These are phyloP conservation scores for Didymella arachidicola DNA, from an alignment of 2,329 filamentous ascomycete genomes.

Conservation along the genomic window DNA sequence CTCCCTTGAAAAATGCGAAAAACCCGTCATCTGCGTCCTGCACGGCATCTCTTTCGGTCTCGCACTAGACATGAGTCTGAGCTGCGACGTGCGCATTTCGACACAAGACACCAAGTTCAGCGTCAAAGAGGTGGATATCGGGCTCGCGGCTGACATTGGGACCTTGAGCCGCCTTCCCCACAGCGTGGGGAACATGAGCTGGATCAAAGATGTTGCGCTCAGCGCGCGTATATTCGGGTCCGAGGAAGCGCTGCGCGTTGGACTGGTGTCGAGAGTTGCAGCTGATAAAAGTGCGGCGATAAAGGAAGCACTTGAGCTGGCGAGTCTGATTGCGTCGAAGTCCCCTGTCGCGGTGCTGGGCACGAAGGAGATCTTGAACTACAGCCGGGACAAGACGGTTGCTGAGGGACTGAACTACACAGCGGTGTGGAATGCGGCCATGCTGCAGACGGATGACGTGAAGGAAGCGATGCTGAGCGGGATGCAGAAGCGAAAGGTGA, in stretches of 20 bases:
- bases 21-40: conserved; percentile 59
- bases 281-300: conserved; percentile 63
- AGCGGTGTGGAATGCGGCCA: conserved; percentile 83
- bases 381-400: conserved; percentile 78
- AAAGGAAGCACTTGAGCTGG: conserved; percentile 65
- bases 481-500: conserved; percentile 78
- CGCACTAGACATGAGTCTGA: conserved; percentile 63
- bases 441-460: conserved; percentile 82
- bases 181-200: conserved; percentile 72
- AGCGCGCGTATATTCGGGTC: conserved; percentile 74
- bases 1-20: conserved; percentile 84
- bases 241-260: conserved; percentile 72
- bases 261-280: conserved; percentile 73
- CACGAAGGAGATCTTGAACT: conserved; percentile 87
- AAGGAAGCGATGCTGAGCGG: conserved; percentile 76
- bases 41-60: conserved; percentile 50
- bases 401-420: conserved; percentile 85
- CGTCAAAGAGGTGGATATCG: conserved; percentile 85
- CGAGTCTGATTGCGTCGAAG: conserved; percentile 74
- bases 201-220: conserved; percentile 81
- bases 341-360: conserved; percentile 87
- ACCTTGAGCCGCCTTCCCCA: conserved; percentile 70
- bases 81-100: conserved; percentile 74
- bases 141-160: conserved; percentile 80
- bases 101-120: conserved; percentile 67